These are phyloP conservation scores for Orychophragmus violaceus DNA, from an alignment of 345 rosid genomes.

Conservation along the genomic window DNA sequence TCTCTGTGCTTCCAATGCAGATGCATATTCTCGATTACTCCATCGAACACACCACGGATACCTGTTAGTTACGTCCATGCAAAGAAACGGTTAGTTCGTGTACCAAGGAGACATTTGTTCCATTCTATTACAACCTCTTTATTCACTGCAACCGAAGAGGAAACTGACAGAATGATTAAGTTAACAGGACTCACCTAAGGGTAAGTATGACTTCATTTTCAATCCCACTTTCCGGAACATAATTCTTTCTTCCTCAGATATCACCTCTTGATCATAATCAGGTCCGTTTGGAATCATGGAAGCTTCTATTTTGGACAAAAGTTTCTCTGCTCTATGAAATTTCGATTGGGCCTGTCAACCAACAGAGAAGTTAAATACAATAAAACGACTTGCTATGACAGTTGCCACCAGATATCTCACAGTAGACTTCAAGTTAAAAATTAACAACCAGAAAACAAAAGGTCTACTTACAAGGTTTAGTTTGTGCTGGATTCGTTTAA, in stretches of 20 bases:
- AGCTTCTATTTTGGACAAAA: constrained; percentile 81
- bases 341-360: constrained; percentile 72
- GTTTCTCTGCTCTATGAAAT: constrained; percentile 79
- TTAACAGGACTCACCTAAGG: constrained; percentile 52
- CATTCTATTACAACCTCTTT: not conserved
- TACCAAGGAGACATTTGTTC: not conserved
- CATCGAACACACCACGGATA: constrained; percentile 95
- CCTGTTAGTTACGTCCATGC: constrained; percentile 46
- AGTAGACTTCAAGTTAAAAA: not conserved
- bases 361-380: constrained; percentile 7
- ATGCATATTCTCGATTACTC: constrained; percentile 96
- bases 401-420: constrained; percentile 2
- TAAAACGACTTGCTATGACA: not conserved
- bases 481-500: constrained; percentile 73
- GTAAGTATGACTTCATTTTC: constrained; percentile 90
- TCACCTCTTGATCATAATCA: constrained; percentile 95
- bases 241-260: constrained; percentile 84
- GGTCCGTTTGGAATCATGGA: constrained; percentile 95
- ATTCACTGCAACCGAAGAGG: not conserved
- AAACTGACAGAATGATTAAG: not conserved
- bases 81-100: not conserved
- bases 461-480: constrained; percentile 56
- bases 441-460: constrained; percentile 7
- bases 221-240: constrained; percentile 93
- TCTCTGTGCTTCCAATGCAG: constrained; percentile 98